Base-by-base conservation (phyloP, 2,329 filamentous ascomycete genomes). In the Alternaria sp. region DNA sequence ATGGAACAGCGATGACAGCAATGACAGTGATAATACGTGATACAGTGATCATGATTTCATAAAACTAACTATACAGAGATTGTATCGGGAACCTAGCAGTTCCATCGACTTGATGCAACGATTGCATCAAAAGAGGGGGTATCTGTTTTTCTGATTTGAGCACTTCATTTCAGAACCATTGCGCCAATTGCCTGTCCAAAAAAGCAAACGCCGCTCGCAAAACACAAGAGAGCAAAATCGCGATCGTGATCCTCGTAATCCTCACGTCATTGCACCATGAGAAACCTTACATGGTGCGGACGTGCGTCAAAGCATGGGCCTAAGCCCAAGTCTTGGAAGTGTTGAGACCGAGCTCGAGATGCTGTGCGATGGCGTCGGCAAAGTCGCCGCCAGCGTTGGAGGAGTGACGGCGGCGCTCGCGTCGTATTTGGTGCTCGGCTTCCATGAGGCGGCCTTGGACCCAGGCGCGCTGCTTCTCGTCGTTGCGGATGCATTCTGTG, bases 381-480 rank as follows among this genome's bases (percentile, higher is more conserved):
- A 79, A 73, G 56, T 78, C 75, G 25, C 76, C 70, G 57, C 78
- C 75, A 12, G 69, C 67, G 28, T 73, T 75, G 17, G 79, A 79
- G 10, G 77, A 79, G 15, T 79, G 76, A 36, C 79, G 75, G 49
- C 80, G 75, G 47, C 79, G 77, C 65, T 83, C 80, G 57, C 78
- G 73, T 58, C 81, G 81, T 55, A 84, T 79, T 72, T 87, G 83
- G 64, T 80, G 81, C 69, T 87, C 85, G 2, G 83, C 81, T 58
- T 86, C 85, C 83, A 87, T 85, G 50, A 87, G 76, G 50, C 83
- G 78, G 5, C 79, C 80, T 67, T 87, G 85, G 12, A 87, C 81
- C 84, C 84, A 87, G 15, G 76, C 75, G 44, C 85, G 79, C 62
- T 77, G 77, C 62, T 80, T 80, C 1, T 77, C 72, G 72, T 87